A percentile compares a stretch with the other conserved stretches of the same genome.
Conservation (phyloP, 2,329 filamentous ascomycete genomes). For the Hyphodiscus sp. region DNA sequence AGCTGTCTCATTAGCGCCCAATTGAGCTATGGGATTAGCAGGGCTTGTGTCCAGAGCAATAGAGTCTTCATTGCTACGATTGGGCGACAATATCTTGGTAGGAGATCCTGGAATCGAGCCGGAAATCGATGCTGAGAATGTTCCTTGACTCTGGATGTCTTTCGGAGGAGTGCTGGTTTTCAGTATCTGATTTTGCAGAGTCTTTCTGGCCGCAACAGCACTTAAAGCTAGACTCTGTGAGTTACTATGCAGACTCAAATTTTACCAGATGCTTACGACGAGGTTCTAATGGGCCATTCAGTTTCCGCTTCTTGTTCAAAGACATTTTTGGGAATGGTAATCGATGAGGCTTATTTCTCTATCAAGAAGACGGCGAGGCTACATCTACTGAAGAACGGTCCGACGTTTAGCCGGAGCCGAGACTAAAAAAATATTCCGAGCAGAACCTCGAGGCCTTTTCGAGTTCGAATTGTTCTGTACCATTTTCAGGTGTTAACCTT, state of each 20-base stretch:
- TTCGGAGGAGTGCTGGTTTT: neutral
- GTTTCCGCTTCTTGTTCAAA: conserved; percentile 37
- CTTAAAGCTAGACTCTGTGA: conserved; percentile 21
- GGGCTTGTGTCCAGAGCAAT: neutral
- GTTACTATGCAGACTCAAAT: conserved; percentile 11
- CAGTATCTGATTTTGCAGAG: conserved; percentile 10
- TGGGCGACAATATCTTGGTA: neutral
- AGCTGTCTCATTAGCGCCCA: neutral
- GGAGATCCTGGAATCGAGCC: too few species aligned
- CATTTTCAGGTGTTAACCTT: neutral
- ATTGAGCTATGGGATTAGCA: neutral
- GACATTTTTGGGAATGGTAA: conserved; percentile 16
- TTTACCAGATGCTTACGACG: conserved; percentile 29
- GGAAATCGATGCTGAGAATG: neutral
- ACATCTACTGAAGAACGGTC: neutral
- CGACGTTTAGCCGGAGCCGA: neutral
- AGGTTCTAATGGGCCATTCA: conserved; percentile 31
- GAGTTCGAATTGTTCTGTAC: too few species aligned
- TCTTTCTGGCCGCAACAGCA: conserved; percentile 27
- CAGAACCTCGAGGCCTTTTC: neutral
- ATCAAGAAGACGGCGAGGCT: neutral
- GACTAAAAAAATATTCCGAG: conserved; percentile 12
- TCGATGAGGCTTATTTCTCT: neutral
- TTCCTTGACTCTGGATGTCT: neutral
- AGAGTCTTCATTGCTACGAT: neutral